phyloP scores from a whole-genome alignment of 2,329 filamentous ascomycete species.

The Hypoxylon sp. region DNA sequence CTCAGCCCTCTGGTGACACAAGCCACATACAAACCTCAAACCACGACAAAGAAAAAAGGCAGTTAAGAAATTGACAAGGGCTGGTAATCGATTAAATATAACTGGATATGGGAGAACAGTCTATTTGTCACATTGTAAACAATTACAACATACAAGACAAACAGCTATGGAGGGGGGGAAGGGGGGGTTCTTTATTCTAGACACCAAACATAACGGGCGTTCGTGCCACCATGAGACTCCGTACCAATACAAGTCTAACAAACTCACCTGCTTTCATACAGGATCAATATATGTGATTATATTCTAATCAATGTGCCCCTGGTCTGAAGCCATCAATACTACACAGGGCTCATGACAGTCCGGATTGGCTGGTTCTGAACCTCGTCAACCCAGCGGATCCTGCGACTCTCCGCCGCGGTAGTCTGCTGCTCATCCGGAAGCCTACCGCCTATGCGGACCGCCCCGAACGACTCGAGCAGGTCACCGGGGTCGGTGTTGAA shows the following conservation, averaged over 20 bases:
- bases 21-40: not conserved
- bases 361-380: slow-evolving; percentile 11
- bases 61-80: not conserved
- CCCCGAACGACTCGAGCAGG: slow-evolving; percentile 21
- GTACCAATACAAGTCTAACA: not conserved
- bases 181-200: not conserved
- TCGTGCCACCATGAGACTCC: not conserved
- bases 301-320: slow-evolving; percentile 11
- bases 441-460: slow-evolving; percentile 16
- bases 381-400: slow-evolving; percentile 35
- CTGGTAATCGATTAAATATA: not conserved
- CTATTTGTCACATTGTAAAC: not conserved
- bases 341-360: not conserved
- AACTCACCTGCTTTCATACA: slow-evolving; percentile 4
- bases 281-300: not conserved
- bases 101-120: not conserved
- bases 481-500: slow-evolving; percentile 28
- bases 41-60: not conserved
- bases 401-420: slow-evolving; percentile 2
- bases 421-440: not conserved
- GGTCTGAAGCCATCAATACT: not conserved
- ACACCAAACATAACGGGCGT: not conserved
- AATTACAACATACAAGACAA: not conserved
- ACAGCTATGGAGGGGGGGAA: not conserved
- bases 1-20: not conserved